These are phyloP conservation scores for Agrocybe praecox DNA, from an alignment of 768 basidiomycete species.

Conservation along the genomic window DNA sequence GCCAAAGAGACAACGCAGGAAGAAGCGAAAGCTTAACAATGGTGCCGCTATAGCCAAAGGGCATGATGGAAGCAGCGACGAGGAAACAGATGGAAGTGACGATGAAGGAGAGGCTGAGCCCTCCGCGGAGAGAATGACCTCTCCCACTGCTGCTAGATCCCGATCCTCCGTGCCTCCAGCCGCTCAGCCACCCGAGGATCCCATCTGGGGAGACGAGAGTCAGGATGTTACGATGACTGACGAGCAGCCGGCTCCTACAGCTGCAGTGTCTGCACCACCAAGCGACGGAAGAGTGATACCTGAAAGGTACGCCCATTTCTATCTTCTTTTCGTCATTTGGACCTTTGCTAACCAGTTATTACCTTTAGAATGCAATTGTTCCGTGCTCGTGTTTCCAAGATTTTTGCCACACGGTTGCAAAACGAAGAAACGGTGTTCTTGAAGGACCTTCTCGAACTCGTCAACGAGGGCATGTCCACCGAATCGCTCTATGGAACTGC, in stretches of 20 bases:
- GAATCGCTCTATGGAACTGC: constrained; percentile 75
- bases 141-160: constrained; percentile 38
- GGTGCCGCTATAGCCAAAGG: constrained; percentile 56
- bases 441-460: constrained; percentile 62
- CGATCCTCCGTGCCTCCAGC: constrained; percentile 24
- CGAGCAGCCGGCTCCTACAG: constrained; percentile 35
- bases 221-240: constrained; percentile 67
- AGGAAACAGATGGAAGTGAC: constrained; percentile 36
- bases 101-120: constrained; percentile 31
- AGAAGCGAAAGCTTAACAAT: constrained; percentile 85
- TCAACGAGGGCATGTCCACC: constrained; percentile 77
- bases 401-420: constrained; percentile 68
- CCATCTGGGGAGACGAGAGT: constrained; percentile 68
- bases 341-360: constrained; percentile 2
- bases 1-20: constrained; percentile 75
- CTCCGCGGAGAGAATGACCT: constrained; percentile 51
- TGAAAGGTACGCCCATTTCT: constrained; percentile 53
- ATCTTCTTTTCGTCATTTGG: constrained; percentile 4
- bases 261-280: constrained; percentile 31
- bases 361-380: constrained; percentile 71
- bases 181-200: constrained; percentile 45
- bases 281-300: constrained; percentile 49
- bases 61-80: constrained; percentile 53
- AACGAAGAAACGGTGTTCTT: constrained; percentile 81
- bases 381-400: constrained; percentile 72